Percentiles rank a stretch among this genome's conserved stretches.
These are phyloP conservation scores for Russula vinacea DNA, from an alignment of 768 basidiomycete genomes.

Conservation along the genomic window DNA sequence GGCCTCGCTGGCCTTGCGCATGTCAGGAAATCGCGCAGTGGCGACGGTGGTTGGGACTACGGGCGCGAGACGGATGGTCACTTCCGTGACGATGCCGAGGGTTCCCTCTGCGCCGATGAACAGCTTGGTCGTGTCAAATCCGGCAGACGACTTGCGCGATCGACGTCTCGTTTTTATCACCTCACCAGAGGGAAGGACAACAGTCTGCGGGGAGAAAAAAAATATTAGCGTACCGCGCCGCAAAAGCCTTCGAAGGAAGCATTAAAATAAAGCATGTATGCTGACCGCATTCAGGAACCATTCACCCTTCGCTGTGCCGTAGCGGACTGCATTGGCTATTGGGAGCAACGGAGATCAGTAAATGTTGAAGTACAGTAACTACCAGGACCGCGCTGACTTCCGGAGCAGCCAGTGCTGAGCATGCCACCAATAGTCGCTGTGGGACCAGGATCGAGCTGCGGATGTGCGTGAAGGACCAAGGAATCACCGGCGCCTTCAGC, in stretches of 20 bases:
- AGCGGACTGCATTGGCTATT: constrained; percentile 74
- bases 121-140: constrained; percentile 79
- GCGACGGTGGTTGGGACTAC: constrained; percentile 80
- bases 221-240: background rate
- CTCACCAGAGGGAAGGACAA: constrained; percentile 84
- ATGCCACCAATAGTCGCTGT: constrained; percentile 84
- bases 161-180: constrained; percentile 85
- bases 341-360: background rate
- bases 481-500: background rate
- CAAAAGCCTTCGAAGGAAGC: background rate
- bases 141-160: constrained; percentile 81
- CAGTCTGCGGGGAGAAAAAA: constrained; percentile 52
- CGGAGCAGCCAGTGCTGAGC: constrained; percentile 83
- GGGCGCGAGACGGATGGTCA: constrained; percentile 79
- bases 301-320: constrained; percentile 85
- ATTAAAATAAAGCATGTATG: constrained; percentile 24
- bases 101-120: constrained; percentile 85
- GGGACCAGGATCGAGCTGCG: constrained; percentile 70
- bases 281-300: constrained; percentile 85
- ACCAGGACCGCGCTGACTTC: constrained; percentile 48
- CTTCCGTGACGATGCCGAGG: constrained; percentile 87
- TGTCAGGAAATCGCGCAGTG: constrained; percentile 74
- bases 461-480: background rate
- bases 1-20: constrained; percentile 69
- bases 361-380: background rate